A percentile compares a stretch with the other conserved stretches of the same genome.
These are phyloP conservation scores for Fusarium sp. DNA, from an alignment of 2,329 filamentous ascomycete genomes.

Conservation along the genomic window DNA sequence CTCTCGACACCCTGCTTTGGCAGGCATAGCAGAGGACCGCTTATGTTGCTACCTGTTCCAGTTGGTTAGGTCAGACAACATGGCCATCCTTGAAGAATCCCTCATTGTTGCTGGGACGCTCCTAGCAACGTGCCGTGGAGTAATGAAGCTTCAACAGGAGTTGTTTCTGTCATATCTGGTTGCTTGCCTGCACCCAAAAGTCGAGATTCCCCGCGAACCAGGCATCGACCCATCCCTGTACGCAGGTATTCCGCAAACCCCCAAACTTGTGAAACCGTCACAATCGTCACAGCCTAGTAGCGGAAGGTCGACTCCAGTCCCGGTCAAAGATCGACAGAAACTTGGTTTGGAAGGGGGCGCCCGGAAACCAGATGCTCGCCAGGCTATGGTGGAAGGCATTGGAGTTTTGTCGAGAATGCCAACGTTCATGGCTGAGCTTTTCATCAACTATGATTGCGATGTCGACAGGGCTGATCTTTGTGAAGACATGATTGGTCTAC, in stretches of 20 bases:
- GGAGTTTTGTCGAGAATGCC: conserved; percentile 92
- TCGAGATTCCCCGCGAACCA: conserved; percentile 90
- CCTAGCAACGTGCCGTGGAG: conserved; percentile 86
- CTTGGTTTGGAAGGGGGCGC: conserved; percentile 91
- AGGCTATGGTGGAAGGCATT: conserved; percentile 98
- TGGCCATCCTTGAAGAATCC: conserved; percentile 92
- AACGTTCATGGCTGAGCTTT: conserved; percentile 93
- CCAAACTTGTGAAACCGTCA: conserved; percentile 83
- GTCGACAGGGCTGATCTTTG: conserved; percentile 91
- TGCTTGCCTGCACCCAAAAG: conserved; percentile 90
- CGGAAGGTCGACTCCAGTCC: conserved; percentile 88
- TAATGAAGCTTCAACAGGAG: conserved; percentile 96
- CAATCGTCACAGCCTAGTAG: conserved; percentile 76
- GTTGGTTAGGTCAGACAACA: conserved; percentile 94
- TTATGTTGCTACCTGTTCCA: conserved; percentile 96
- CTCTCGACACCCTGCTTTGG: conserved; percentile 88
- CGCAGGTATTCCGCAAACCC: conserved; percentile 90
- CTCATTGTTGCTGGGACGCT: conserved; percentile 91
- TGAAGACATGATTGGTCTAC: conserved; percentile 91
- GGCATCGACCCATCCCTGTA: conserved; percentile 93
- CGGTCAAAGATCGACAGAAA: conserved; percentile 91
- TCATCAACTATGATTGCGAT: conserved; percentile 98
- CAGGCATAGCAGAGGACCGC: conserved; percentile 88
- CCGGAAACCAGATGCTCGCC: conserved; percentile 91
- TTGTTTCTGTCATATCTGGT: conserved; percentile 94